These are phyloP conservation scores for Sporothrix pseudoabietina DNA, from an alignment of 2,329 filamentous ascomycete species.

Conservation along the genomic window DNA sequence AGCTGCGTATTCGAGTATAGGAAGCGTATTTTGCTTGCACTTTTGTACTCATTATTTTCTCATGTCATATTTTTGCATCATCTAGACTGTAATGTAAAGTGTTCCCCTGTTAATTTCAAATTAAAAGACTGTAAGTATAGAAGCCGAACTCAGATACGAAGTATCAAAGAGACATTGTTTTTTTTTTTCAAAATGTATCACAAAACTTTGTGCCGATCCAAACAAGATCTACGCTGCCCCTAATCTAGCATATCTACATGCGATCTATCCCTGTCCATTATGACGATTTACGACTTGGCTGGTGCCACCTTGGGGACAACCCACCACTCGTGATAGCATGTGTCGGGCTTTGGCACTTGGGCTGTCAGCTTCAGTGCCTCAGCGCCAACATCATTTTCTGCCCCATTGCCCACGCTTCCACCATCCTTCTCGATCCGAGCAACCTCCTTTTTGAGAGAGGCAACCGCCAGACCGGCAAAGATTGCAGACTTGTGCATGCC, in stretches of 20 bases:
- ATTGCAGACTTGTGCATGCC: conserved; percentile 70
- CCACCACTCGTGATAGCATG: conserved; percentile 67
- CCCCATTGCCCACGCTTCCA: conserved; percentile 31
- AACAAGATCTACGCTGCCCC: neutral
- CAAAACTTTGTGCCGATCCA: neutral
- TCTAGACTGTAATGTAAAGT: conserved; percentile 15
- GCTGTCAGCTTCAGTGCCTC: conserved; percentile 48
- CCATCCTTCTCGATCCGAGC: conserved; percentile 39
- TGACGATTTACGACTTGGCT: neutral
- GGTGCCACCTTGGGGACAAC: conserved; percentile 56
- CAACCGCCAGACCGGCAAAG: conserved; percentile 65
- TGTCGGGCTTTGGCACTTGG: conserved; percentile 55
- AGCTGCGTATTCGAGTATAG: neutral
- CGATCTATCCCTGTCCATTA: neutral
- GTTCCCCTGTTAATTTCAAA: neutral
- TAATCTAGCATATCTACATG: neutral
- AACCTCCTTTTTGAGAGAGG: conserved; percentile 60
- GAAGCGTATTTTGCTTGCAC: neutral
- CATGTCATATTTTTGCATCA: neutral
- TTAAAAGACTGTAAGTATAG: conserved; percentile 14
- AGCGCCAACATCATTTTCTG: neutral
- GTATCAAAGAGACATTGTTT: neutral
- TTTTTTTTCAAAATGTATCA: neutral
- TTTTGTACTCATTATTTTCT: neutral
- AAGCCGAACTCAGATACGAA: neutral